A percentile compares a stretch with the other conserved stretches of the same genome.
Conservation (phyloP, 139 green algal species). For the Tetradesmus obliquus region DNA sequence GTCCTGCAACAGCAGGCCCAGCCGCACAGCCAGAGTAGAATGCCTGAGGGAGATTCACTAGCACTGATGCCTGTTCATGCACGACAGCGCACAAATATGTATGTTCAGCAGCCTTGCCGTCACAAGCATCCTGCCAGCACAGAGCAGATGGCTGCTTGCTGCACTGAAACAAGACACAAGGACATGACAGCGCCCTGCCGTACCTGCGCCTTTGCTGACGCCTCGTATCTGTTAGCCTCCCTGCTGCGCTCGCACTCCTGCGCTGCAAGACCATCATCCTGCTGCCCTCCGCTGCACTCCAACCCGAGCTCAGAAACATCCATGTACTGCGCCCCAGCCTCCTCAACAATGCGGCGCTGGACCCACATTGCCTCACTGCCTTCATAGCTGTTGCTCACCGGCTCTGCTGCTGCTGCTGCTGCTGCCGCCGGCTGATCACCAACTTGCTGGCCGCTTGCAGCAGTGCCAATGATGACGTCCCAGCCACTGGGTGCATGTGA, state of each 20-base stretch:
- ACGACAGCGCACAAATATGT: no score
- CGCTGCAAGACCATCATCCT: background rate
- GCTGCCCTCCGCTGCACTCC: background rate
- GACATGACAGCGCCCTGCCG: background rate
- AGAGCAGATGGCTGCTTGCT: no score
- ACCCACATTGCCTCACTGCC: background rate
- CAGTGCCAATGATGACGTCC: background rate
- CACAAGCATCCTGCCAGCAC: no score
- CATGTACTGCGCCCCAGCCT: slow-evolving; percentile 1
- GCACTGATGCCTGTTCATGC: no score
- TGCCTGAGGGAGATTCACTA: no score
- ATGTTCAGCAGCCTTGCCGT: no score
- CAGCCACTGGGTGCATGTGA: background rate
- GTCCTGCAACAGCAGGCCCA: background rate
- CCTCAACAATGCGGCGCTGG: background rate
- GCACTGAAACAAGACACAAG: no score
- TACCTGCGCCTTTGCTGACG: background rate
- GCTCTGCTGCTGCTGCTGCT: background rate
- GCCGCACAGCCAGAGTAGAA: background rate
- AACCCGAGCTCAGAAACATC: background rate
- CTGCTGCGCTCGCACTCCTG: slow-evolving; percentile 15
- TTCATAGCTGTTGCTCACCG: slow-evolving; percentile 7
- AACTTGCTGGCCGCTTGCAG: no score
- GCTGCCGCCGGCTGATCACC: background rate
- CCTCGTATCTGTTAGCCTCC: slow-evolving; percentile 28